A percentile compares a stretch with the other conserved stretches of the same genome.
Evolutionary conservation across 768 basidiomycete genomes (phyloP).

Genomic region (Hypholoma sublateritium): DNA sequence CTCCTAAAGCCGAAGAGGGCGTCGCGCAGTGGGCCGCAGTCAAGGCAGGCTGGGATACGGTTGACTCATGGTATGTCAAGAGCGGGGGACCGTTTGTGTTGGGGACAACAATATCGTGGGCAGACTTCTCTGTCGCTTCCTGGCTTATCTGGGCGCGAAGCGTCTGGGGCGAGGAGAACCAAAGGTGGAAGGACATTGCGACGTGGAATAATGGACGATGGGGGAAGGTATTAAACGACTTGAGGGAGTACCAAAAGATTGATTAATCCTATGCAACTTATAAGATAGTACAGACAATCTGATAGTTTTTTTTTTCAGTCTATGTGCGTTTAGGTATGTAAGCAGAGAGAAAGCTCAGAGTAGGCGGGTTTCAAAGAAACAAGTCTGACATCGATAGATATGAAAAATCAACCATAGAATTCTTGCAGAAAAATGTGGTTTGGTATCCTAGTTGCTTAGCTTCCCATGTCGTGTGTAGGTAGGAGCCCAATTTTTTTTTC

Average conservation of each 20-base stretch:
- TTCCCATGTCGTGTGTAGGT: no score
- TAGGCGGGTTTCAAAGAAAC: no score
- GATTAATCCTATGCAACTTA: not conserved
- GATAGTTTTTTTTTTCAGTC: no score
- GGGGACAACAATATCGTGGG: constrained; percentile 1
- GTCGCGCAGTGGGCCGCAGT: not conserved
- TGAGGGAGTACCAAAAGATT: constrained; percentile 1
- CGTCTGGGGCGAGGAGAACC: constrained; percentile 29
- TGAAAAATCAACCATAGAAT: no score
- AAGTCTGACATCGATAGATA: no score
- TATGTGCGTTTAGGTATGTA: no score
- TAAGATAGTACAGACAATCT: no score
- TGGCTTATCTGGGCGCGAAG: constrained; percentile 26
- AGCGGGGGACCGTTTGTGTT: constrained; percentile 3
- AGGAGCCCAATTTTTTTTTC: no score
- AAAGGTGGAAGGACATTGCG: constrained; percentile 31
- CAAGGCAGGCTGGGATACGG: constrained; percentile 29
- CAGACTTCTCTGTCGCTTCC: constrained; percentile 1
- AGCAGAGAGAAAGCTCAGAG: no score
- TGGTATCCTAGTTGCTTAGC: no score
- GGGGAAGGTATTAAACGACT: constrained; percentile 11
- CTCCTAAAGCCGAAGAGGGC: constrained; percentile 10
- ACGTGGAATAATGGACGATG: constrained; percentile 9
- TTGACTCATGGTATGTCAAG: not conserved
- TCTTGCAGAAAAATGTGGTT: no score